Percentiles rank a stretch among this genome's conserved stretches.
Conservation (phyloP, 345 rosid species). For the Rhodomyrtus tomentosa region DNA sequence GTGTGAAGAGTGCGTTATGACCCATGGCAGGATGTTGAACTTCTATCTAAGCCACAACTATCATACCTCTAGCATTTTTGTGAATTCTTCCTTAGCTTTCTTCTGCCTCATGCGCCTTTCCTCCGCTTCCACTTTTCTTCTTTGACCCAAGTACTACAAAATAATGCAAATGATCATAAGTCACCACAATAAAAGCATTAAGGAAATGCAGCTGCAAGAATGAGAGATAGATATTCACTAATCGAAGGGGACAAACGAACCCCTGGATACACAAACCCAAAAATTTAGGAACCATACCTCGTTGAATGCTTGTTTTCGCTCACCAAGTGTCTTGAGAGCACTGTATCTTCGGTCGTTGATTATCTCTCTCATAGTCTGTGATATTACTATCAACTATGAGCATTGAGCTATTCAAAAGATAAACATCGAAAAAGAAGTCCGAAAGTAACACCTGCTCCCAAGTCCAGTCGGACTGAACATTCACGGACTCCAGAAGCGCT, state of each 20-base stretch:
- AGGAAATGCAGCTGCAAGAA: not conserved
- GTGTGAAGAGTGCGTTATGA: not conserved
- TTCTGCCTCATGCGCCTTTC: conserved; percentile 91
- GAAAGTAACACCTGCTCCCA: conserved; percentile 88
- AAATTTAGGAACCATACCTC: conserved; percentile 41
- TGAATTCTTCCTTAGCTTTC: conserved; percentile 84
- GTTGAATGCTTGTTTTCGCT: conserved; percentile 96
- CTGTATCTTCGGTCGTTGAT: conserved; percentile 79
- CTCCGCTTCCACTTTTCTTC: conserved; percentile 90
- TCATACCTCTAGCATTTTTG: conserved; percentile 89
- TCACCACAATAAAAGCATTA: not conserved
- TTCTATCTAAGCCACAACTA: not conserved
- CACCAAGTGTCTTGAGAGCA: conserved; percentile 88
- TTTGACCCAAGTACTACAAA: conserved; percentile 85
- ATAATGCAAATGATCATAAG: not conserved
- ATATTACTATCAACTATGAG: conserved; percentile 11
- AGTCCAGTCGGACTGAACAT: conserved; percentile 90
- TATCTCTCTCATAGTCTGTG: conserved; percentile 78
- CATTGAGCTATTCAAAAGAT: conserved; percentile 2
- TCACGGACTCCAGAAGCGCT: conserved; percentile 75
- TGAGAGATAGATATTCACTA: not conserved
- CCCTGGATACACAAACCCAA: not conserved
- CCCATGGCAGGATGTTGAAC: not conserved
- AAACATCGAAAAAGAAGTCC: not conserved
- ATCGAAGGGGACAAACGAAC: not conserved